These are phyloP conservation scores for Cynanchum wilfordii DNA, from an alignment of 257 asterid genomes.

Conservation along the genomic window DNA sequence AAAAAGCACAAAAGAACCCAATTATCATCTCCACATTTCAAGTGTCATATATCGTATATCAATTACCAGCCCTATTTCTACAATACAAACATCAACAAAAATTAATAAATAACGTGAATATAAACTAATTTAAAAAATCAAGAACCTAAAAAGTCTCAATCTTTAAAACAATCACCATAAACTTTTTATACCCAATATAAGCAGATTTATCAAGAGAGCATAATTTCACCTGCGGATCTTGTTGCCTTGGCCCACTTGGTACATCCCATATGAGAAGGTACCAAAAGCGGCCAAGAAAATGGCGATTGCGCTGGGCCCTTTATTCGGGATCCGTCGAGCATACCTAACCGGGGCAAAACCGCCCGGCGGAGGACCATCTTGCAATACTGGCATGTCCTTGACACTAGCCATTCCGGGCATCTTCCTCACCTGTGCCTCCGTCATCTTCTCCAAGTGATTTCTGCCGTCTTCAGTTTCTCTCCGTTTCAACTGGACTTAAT, in stretches of 20 bases:
- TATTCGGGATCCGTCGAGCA: conserved; percentile 77
- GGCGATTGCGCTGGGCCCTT: conserved; percentile 81
- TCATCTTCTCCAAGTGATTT: conserved; percentile 40
- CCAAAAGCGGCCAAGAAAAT: conserved; percentile 77
- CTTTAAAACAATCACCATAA: not conserved
- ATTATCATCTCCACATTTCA: not conserved
- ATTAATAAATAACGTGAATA: not conserved
- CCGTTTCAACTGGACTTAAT: not conserved
- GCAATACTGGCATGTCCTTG: conserved; percentile 88
- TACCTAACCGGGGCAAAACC: conserved; percentile 91
- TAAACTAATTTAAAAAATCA: not conserved
- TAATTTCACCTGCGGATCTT: conserved; percentile 76
- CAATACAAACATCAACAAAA: not conserved
- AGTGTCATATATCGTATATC: not conserved
- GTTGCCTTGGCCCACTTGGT: conserved; percentile 89
- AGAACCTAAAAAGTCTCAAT: not conserved
- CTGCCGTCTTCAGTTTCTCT: not conserved
- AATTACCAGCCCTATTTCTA: not conserved
- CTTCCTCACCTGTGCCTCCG: conserved; percentile 79
- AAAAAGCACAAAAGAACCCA: not conserved
- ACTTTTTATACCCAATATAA: not conserved
- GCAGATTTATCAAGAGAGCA: not conserved
- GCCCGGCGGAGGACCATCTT: conserved; percentile 97
- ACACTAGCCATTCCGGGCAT: conserved; percentile 89
- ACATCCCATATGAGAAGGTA: conserved; percentile 88